Conservation (phyloP, 169 alveolate genomes). For the Plasmodium vivax region DNA sequence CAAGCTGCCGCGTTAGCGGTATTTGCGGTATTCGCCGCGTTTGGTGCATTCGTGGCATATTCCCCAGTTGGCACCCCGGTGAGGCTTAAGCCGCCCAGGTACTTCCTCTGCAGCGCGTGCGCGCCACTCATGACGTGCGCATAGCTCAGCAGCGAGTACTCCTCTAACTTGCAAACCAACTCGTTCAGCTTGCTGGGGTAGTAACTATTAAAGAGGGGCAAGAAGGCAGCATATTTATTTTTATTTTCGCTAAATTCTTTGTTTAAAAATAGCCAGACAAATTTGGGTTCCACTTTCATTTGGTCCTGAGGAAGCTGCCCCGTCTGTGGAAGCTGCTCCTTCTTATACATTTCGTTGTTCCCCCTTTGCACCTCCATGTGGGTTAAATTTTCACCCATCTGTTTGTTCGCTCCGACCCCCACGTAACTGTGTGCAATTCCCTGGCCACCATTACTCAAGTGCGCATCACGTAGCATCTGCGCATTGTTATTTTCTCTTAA, state of each 20-base stretch:
- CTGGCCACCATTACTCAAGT: neutral
- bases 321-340: neutral
- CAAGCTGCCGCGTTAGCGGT: neutral
- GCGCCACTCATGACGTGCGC: constrained; percentile 20
- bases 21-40: neutral
- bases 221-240: constrained; percentile 20
- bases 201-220: constrained; percentile 31
- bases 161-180: constrained; percentile 28
- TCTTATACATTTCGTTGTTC: constrained; percentile 8
- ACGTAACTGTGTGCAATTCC: neutral
- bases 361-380: neutral
- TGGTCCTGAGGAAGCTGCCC: neutral
- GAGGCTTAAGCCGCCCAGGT: neutral
- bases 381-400: neutral
- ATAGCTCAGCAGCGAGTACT: constrained; percentile 6
- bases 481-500: neutral
- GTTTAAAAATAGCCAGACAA: constrained; percentile 44
- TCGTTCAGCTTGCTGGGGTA: constrained; percentile 45
- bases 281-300: constrained; percentile 25
- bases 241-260: constrained; percentile 56
- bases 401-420: neutral
- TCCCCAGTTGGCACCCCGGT: neutral
- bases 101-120: neutral
- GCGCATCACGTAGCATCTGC: neutral
- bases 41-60: neutral